Percentiles rank a stretch among this genome's conserved stretches.
phyloP scores from a whole-genome alignment of 257 asterid genomes.

The Solanum boliviense region DNA sequence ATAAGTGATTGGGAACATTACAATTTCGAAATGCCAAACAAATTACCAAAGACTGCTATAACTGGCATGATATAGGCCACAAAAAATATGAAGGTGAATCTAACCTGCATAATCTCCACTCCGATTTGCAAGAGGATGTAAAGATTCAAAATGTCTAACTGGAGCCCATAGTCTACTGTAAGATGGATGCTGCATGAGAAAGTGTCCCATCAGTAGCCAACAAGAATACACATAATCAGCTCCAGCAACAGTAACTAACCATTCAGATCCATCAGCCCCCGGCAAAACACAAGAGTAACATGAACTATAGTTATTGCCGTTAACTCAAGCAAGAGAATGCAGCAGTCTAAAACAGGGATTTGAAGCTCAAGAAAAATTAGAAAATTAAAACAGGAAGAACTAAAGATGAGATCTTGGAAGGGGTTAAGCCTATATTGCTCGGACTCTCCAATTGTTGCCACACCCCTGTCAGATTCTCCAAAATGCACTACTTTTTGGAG shows the following conservation, averaged over 20 bases:
- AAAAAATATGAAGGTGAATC: slow-evolving; percentile 7
- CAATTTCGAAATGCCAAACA: neutral
- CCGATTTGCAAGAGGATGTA: slow-evolving; percentile 75
- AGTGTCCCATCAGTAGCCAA: neutral
- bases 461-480: neutral
- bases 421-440: neutral
- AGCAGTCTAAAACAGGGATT: neutral
- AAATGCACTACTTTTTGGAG: neutral
- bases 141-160: slow-evolving; percentile 56
- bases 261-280: neutral
- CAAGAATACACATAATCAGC: slow-evolving; percentile 4
- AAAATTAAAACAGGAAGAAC: neutral
- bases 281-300: neutral
- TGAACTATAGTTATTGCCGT: neutral
- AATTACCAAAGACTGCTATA: neutral
- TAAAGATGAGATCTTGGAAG: slow-evolving; percentile 21
- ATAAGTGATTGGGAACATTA: neutral
- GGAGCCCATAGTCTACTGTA: slow-evolving; percentile 84
- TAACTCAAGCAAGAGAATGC: neutral
- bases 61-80: neutral
- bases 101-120: slow-evolving; percentile 80
- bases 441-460: neutral
- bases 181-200: slow-evolving; percentile 45
- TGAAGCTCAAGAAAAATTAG: neutral
- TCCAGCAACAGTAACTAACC: neutral